phyloP scores from a whole-genome alignment of 345 rosid genomes.

The sweet orange (Citrus sinensis) region DNA sequence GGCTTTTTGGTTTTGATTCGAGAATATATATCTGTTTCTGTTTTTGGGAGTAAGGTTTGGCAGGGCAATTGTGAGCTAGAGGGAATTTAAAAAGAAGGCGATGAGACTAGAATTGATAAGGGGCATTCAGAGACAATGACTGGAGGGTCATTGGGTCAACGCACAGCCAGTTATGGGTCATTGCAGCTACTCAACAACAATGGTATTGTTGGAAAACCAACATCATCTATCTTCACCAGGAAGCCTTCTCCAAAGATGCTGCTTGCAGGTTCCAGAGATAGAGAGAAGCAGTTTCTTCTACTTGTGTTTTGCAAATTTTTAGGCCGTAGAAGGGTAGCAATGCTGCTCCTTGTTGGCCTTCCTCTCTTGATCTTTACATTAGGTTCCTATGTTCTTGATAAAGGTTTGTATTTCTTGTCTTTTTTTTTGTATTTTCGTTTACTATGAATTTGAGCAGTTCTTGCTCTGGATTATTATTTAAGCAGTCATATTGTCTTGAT shows the following conservation, averaged over 20 bases:
- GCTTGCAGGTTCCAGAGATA: conserved; percentile 56
- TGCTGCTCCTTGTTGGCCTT: conserved; percentile 61
- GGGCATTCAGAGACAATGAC: conserved; percentile 64
- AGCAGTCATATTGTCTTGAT: not conserved
- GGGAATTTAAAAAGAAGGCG: conserved; percentile 24
- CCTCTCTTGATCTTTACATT: conserved; percentile 67
- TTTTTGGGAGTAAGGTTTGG: not conserved
- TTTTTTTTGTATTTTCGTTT: not conserved
- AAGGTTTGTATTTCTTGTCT: conserved; percentile 42
- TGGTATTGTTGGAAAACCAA: conserved; percentile 16
- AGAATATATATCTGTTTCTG: not conserved
- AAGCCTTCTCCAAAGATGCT: conserved; percentile 45
- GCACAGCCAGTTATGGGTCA: conserved; percentile 65
- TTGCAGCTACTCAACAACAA: conserved; percentile 25
- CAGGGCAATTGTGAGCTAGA: conserved; percentile 14
- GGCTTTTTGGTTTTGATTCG: not conserved
- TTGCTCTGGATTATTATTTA: not conserved
- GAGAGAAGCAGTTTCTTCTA: conserved; percentile 65
- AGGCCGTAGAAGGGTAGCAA: conserved; percentile 57
- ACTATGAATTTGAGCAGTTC: not conserved
- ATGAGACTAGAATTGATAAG: conserved; percentile 32
- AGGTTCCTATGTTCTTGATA: conserved; percentile 61
- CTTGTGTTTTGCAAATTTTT: conserved; percentile 51
- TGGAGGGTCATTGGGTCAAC: conserved; percentile 64
- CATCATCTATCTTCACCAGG: conserved; percentile 27